Base-by-base conservation (phyloP, 2,329 filamentous ascomycete species). In the Monilinia vaccinii-corymbosi region DNA sequence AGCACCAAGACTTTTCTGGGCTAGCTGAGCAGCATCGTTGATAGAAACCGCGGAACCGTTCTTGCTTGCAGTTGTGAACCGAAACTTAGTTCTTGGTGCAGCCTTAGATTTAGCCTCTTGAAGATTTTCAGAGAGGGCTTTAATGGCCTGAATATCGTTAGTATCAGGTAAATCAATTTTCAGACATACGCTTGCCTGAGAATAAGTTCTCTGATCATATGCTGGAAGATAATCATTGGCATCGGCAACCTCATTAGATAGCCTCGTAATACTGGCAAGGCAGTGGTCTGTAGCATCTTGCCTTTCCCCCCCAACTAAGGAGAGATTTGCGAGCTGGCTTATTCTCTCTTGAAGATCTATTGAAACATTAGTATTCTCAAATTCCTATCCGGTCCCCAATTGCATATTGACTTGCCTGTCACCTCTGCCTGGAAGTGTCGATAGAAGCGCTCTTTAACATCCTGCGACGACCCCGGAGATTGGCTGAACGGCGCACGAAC, bases 141-240 rank as follows among this genome's bases (percentile, higher is more conserved):
- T 96, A 73, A 97, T 85, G 25, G 88, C 83, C 84, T 68, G 21
- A 9, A 6, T 4, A 48, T 47, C n/a, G 18, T 60, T 91, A 66
- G 67, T 45, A 31, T 51, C 47, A 8, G 52, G n/a, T 53, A 44
- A 45, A 32, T 10, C 13, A 31, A 0, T 21, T 28, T 50, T 14
- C 60, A n/a, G 40, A 18, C 4, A 13, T 50, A 16, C 45, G 56
- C 69, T 58, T 74, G 91, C 89, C 76, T 92, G 85, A 47, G 86
- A 83, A 71, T 96, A 97, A 28, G 88, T 87, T 67, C 89, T 84
- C 72, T 94, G 90, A 69, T 97, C 94, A 71, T 97, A 95, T 9
- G 91, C 85, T 3, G 94, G 91, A 18, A 96, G 83, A 66, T 87
- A 91, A 60, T 86, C 85, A 1, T 88, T 84, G 0, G 89, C 88